phyloP scores from a whole-genome alignment of 1,284 basidiomycete species.

The Cryptococcus wingfieldii region DNA sequence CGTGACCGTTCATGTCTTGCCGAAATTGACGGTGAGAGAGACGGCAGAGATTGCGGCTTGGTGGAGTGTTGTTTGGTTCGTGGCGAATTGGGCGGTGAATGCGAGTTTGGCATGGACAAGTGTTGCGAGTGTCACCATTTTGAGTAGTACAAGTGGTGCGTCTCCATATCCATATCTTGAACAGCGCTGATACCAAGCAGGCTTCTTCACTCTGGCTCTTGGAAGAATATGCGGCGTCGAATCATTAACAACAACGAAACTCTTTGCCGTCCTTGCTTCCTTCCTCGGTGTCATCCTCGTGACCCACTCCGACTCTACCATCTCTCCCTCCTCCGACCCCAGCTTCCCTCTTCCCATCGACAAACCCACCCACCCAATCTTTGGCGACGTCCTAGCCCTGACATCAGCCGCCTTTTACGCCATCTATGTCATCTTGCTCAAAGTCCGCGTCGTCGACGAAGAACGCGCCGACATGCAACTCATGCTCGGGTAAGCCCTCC shows the following conservation, averaged over 20 bases:
- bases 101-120: constrained; percentile 76
- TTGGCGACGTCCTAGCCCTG: constrained; percentile 76
- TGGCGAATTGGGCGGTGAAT: constrained; percentile 86
- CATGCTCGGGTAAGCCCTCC: constrained; percentile 65
- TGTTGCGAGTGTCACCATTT: constrained; percentile 83
- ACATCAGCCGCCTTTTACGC: constrained; percentile 83
- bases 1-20: constrained; percentile 6
- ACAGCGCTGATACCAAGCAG: constrained; percentile 49
- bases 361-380: constrained; percentile 44
- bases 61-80: constrained; percentile 84
- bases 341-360: constrained; percentile 6
- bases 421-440: constrained; percentile 85
- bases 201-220: constrained; percentile 88
- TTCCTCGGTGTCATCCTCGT: constrained; percentile 83
- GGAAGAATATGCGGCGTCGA: constrained; percentile 84
- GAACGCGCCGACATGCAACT: constrained; percentile 86
- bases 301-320: constrained; percentile 67
- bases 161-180: constrained; percentile 5
- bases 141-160: constrained; percentile 82
- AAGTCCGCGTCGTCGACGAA: constrained; percentile 76
- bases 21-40: constrained; percentile 59
- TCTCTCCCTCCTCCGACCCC: constrained; percentile 17
- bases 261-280: constrained; percentile 75
- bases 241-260: constrained; percentile 66
- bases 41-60: constrained; percentile 69